phyloP scores from a whole-genome alignment of 352 stramenopile genomes.

The Pythium volutum region DNA sequence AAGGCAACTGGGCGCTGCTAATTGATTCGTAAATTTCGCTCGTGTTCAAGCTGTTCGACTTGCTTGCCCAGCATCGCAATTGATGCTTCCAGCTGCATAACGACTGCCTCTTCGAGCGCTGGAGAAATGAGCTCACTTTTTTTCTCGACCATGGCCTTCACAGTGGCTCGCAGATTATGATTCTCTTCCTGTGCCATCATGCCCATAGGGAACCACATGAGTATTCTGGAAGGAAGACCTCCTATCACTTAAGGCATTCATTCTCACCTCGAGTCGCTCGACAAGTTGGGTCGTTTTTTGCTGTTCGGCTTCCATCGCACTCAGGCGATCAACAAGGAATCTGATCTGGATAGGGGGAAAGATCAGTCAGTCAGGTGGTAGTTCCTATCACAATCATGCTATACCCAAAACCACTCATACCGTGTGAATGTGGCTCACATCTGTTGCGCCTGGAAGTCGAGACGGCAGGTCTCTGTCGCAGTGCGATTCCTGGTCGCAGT shows the following conservation, averaged over 20 bases:
- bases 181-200: slow-evolving; percentile 19
- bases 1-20: too few relatives aligned
- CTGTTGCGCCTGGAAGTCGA: neutral
- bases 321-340: slow-evolving; percentile 51
- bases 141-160: slow-evolving; percentile 3
- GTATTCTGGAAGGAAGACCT: neutral
- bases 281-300: slow-evolving; percentile 35
- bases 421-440: slow-evolving; percentile 13
- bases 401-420: neutral
- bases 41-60: slow-evolving; percentile 15
- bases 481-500: slow-evolving; percentile 1
- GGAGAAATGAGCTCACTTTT: neutral
- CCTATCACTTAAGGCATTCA: neutral
- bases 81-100: slow-evolving; percentile 18
- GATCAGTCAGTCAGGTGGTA: neutral
- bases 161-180: slow-evolving; percentile 4
- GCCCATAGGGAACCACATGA: neutral
- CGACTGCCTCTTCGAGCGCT: slow-evolving; percentile 13
- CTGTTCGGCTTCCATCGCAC: slow-evolving; percentile 43
- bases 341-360: slow-evolving; percentile 36
- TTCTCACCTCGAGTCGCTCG: slow-evolving; percentile 40
- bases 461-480: neutral
- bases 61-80: slow-evolving; percentile 20
- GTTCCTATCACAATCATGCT: neutral
- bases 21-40: neutral